These are phyloP conservation scores for Scheffersomyces lignicola DNA, from an alignment of 1,139 yeast species.

Conservation along the genomic window DNA sequence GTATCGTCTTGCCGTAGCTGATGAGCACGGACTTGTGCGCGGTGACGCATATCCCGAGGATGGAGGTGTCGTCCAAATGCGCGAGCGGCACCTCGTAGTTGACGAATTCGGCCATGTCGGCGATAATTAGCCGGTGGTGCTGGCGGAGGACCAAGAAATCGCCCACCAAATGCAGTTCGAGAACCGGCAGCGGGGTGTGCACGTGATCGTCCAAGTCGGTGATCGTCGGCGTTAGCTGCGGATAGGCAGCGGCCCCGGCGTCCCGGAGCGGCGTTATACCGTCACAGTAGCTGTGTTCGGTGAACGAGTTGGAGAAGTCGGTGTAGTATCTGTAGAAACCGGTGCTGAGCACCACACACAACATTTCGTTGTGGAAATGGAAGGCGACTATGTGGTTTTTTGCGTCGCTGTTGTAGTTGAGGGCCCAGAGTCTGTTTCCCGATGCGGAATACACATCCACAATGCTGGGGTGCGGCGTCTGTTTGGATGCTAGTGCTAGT, in stretches of 20 bases:
- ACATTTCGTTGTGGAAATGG: constrained; percentile 56
- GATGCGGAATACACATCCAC: constrained; percentile 54
- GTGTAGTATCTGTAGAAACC: constrained; percentile 63
- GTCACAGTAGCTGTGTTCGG: constrained; percentile 44
- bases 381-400: constrained; percentile 60
- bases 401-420: constrained; percentile 52
- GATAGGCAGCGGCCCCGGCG: constrained; percentile 3
- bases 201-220: constrained; percentile 37
- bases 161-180: constrained; percentile 24
- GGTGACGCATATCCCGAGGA: constrained; percentile 12
- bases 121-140: constrained; percentile 26
- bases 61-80: constrained; percentile 10
- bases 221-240: constrained; percentile 15
- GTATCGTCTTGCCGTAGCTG: constrained; percentile 30
- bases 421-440: constrained; percentile 48
- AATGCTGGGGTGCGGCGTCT: constrained; percentile 32
- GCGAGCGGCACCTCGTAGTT: constrained; percentile 30
- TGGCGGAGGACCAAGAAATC: constrained; percentile 33
- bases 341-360: constrained; percentile 59
- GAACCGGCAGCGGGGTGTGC: constrained; percentile 26
- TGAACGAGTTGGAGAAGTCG: constrained; percentile 68
- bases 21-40: constrained; percentile 20
- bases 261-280: constrained; percentile 32
- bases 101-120: constrained; percentile 23
- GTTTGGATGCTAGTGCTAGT: constrained; percentile 38